Evolutionary conservation across 306 rosid species (phyloP), one percentile per base, ranked within the genome.

Genomic region (Lotus japonicus): DNA sequence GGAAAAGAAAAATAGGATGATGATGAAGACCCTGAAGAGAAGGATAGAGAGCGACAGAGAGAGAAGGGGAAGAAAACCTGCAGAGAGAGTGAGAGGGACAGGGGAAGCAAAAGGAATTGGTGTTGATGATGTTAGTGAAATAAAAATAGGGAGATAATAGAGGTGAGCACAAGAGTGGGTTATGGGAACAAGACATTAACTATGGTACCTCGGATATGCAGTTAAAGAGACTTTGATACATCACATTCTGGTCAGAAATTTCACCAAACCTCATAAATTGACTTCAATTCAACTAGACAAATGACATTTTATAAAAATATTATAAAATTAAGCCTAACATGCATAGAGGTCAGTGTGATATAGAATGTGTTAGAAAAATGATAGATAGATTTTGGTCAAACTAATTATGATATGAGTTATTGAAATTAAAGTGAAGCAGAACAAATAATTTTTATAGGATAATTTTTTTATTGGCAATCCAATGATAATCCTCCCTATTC

Each of bases 221-320:
- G 83, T 51, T 73, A 78, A 72, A 72, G 72, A 83, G 68, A 81
- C 64, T 69, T 71, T 57, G 85, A 83, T 51, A 79, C 81, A 74
- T 85, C 88, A 83, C 85, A 80, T 80, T 41, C 60, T 36, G 58
- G 28, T 71, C 80, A 77, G 78, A 79, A 57, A 56, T 54, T 79
- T 73, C 90, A 85, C 91, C 91, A 75, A 87, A 84, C 90, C 62
- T 55, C 78, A 81, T 80, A 81, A 81, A 88, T 79, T 77, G 55
- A 45, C 70, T 51, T 79, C 55, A 66, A 82, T 67, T 78, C 79
- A 54, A 74, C 73, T 68, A 61, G 66, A 70, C 75, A 52, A 28
- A 6, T 49, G 71, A 57, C 63, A 38, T 10, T 58, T 12, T 58
- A 16, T 43, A 19, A 5, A 2, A 36, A 16, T 11, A 19, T n/a